Conservation (phyloP, 495 filamentous ascomycete genomes). For the Articulospora tetracladia region DNA sequence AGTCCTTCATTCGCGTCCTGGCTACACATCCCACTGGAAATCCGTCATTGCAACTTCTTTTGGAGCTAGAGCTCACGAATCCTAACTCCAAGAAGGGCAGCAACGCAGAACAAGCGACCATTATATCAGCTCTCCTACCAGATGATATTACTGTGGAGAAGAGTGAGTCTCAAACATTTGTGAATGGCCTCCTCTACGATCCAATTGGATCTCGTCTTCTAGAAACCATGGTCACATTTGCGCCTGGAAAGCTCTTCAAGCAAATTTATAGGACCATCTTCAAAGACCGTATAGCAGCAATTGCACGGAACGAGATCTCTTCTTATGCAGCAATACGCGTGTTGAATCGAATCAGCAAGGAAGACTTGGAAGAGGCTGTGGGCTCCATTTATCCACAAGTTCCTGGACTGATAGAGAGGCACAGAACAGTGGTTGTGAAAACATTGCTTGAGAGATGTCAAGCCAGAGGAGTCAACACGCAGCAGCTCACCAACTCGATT, state of each 20-base stretch:
- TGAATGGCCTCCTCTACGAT: slow-evolving; percentile 84
- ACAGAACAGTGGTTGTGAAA: slow-evolving; percentile 72
- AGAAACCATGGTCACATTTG: slow-evolving; percentile 74
- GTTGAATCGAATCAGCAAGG: slow-evolving; percentile 76
- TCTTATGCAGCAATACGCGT: slow-evolving; percentile 77
- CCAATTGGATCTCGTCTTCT: slow-evolving; percentile 83
- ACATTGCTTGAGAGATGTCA: slow-evolving; percentile 78
- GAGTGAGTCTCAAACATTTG: slow-evolving; percentile 61
- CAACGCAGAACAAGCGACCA: slow-evolving; percentile 33
- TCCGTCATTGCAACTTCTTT: slow-evolving; percentile 79
- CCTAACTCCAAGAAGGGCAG: slow-evolving; percentile 55
- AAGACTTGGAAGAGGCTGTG: slow-evolving; percentile 70
- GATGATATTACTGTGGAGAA: slow-evolving; percentile 58
- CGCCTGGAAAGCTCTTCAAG: slow-evolving; percentile 88
- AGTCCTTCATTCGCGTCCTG: slow-evolving; percentile 70
- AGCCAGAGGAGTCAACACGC: slow-evolving; percentile 38
- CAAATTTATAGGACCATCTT: slow-evolving; percentile 71
- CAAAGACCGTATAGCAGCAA: slow-evolving; percentile 65
- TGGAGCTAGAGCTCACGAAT: slow-evolving; percentile 76
- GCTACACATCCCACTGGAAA: slow-evolving; percentile 87
- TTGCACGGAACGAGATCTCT: slow-evolving; percentile 85
- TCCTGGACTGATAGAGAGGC: slow-evolving; percentile 62
- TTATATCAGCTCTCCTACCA: slow-evolving; percentile 58
- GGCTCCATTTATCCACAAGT: slow-evolving; percentile 66
- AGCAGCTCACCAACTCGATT: slow-evolving; percentile 14